Evolutionary conservation across 257 asterid species (phyloP).

Genomic region (Osmanthus fragrans): DNA sequence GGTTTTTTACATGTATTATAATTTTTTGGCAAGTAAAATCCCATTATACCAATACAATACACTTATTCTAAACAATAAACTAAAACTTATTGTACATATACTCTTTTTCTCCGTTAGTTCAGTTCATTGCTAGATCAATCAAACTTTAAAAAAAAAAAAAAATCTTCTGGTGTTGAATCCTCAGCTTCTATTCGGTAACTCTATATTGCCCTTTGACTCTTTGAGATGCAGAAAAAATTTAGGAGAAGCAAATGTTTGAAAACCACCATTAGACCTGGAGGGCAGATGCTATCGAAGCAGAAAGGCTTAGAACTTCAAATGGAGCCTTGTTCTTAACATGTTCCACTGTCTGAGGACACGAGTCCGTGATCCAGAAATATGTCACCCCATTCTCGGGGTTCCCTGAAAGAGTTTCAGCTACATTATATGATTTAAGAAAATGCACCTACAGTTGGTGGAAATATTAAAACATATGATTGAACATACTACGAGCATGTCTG

Average conservation of each 20-base stretch:
- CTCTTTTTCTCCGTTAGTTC: neutral
- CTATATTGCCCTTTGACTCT: neutral
- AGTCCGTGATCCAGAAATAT: conserved; percentile 94
- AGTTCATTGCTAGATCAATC: too few species aligned
- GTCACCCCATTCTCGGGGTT: conserved; percentile 73
- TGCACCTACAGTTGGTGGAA: neutral
- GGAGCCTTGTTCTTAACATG: conserved; percentile 75
- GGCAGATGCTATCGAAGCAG: conserved; percentile 79
- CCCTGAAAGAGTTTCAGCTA: conserved; percentile 43
- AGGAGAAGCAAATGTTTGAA: conserved; percentile 6
- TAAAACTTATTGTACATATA: neutral
- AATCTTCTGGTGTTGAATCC: neutral
- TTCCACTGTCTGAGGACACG: conserved; percentile 86
- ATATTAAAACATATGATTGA: neutral
- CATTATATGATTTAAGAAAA: neutral
- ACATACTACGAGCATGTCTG: neutral
- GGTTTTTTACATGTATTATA: too few species aligned
- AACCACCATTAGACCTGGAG: conserved; percentile 61
- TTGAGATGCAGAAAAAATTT: neutral
- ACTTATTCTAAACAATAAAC: too few species aligned
- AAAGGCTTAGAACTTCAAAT: conserved; percentile 81
- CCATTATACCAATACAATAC: neutral
- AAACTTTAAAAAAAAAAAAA: neutral
- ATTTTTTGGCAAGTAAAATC: neutral
- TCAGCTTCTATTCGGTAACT: neutral